Conservation (phyloP, 768 basidiomycete genomes). For the Suillus alpinus region DNA sequence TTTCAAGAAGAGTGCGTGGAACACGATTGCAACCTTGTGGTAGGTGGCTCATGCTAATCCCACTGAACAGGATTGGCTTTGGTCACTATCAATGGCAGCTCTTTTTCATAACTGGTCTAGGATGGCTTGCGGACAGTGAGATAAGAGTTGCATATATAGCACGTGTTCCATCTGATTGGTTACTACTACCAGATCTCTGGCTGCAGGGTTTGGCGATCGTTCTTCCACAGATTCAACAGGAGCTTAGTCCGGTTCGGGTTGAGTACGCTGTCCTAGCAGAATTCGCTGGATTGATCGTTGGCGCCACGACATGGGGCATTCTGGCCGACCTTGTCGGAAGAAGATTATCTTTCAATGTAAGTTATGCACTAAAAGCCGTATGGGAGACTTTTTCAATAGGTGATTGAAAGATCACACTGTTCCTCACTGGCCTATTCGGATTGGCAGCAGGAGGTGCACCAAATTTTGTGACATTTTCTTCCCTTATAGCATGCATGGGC, state of each 20-base stretch:
- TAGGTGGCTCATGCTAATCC: constrained; percentile 5
- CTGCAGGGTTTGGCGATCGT: constrained; percentile 47
- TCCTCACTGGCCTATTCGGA: constrained; percentile 46
- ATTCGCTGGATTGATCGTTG: constrained; percentile 47
- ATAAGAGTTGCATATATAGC: constrained; percentile 26
- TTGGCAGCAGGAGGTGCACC: constrained; percentile 45
- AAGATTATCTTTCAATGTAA: constrained; percentile 42
- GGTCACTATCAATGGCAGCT: constrained; percentile 49
- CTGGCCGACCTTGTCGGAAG: constrained; percentile 50
- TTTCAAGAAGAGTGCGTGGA: constrained; percentile 42
- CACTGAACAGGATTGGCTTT: constrained; percentile 41
- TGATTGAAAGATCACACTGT: constrained; percentile 28
- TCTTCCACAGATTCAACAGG: constrained; percentile 41
- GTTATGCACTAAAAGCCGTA: neutral
- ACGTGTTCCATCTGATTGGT: constrained; percentile 11
- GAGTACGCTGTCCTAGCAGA: constrained; percentile 47
- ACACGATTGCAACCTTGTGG: neutral
- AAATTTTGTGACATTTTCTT: constrained; percentile 45
- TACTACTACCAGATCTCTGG: constrained; percentile 29
- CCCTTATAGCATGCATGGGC: constrained; percentile 44
- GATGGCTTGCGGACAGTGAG: constrained; percentile 51
- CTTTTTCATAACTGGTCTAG: constrained; percentile 44
- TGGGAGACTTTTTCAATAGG: neutral
- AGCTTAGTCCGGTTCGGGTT: constrained; percentile 40
- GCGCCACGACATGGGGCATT: constrained; percentile 48